These are phyloP conservation scores for Heliosperma pusillum DNA, from an alignment of 148 eudicot species.

Conservation along the genomic window DNA sequence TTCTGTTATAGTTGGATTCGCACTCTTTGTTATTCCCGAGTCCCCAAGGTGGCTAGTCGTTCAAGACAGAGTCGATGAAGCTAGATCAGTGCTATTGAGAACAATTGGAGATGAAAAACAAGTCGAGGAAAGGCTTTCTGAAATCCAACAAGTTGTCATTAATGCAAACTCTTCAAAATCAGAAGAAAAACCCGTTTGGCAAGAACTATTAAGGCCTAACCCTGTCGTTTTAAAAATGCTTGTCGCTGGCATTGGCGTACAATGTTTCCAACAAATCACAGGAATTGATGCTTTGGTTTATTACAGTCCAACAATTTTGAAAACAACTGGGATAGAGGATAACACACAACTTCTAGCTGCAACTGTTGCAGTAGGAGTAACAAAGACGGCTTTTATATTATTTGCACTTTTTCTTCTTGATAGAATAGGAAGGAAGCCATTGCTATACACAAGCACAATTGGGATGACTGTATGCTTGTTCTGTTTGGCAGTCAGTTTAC, in stretches of 20 bases:
- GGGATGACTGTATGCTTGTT: constrained; percentile 90
- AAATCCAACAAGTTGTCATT: constrained; percentile 58
- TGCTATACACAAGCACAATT: constrained; percentile 70
- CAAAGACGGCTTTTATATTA: constrained; percentile 59
- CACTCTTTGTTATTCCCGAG: constrained; percentile 72
- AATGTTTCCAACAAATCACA: constrained; percentile 77
- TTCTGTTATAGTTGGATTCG: constrained; percentile 61
- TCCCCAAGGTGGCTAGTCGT: constrained; percentile 85
- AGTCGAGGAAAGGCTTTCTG: constrained; percentile 70
- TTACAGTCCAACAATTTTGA: constrained; percentile 75
- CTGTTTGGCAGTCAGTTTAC: constrained; percentile 41
- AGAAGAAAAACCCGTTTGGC: constrained; percentile 63
- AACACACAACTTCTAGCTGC: constrained; percentile 73
- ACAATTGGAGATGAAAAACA: constrained; percentile 56
- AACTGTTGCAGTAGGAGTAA: constrained; percentile 74
- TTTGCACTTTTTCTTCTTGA: constrained; percentile 65
- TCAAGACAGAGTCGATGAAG: constrained; percentile 65
- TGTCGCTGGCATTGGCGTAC: constrained; percentile 63
- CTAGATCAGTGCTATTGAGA: constrained; percentile 47
- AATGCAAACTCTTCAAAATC: constrained; percentile 19
- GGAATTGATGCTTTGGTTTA: constrained; percentile 86
- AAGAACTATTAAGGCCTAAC: constrained; percentile 62
- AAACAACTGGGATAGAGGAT: constrained; percentile 52
- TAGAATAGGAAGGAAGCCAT: constrained; percentile 70
- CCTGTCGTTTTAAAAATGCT: constrained; percentile 63